Evolutionary conservation across 495 filamentous ascomycete species (phyloP).

Genomic region (Penicillium longicatenatum): DNA sequence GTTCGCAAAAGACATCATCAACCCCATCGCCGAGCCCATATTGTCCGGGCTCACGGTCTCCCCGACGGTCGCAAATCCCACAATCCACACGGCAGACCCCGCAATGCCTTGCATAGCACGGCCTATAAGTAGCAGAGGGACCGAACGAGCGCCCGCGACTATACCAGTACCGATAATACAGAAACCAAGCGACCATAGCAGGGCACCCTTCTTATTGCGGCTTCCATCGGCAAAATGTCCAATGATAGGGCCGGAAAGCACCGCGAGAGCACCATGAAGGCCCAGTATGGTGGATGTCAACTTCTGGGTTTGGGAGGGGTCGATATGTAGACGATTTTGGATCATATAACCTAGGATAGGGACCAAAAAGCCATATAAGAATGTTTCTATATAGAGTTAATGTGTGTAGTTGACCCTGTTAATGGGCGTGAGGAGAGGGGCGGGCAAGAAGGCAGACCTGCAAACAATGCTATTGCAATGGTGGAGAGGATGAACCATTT

Average conservation of each 20-base stretch:
- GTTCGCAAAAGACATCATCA: slow-evolving; percentile 17
- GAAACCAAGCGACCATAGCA: neutral
- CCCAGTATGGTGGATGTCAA: slow-evolving; percentile 18
- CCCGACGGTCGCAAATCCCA: slow-evolving; percentile 25
- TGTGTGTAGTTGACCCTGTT: too few species aligned
- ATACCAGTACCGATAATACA: neutral
- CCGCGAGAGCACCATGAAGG: slow-evolving; percentile 5
- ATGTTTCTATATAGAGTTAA: neutral
- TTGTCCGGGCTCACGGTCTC: slow-evolving; percentile 18
- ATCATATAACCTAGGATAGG: slow-evolving; percentile 28
- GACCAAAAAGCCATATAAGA: slow-evolving; percentile 29
- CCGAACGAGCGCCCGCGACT: too few species aligned
- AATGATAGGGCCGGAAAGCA: slow-evolving; percentile 18
- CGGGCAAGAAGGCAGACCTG: too few species aligned
- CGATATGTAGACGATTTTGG: slow-evolving; percentile 19
- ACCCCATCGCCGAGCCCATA: slow-evolving; percentile 24
- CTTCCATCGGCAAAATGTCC: slow-evolving; percentile 24
- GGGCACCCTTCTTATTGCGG: slow-evolving; percentile 8
- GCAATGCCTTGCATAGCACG: slow-evolving; percentile 24
- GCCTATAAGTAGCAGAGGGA: slow-evolving; percentile 18
- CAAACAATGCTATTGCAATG: neutral
- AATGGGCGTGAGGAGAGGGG: too few species aligned
- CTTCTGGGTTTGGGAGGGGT: slow-evolving; percentile 14
- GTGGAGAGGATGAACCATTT: neutral
- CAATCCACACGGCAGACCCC: slow-evolving; percentile 26